phyloP scores from a whole-genome alignment of 768 basidiomycete species.

The Tulasnella sp. region DNA sequence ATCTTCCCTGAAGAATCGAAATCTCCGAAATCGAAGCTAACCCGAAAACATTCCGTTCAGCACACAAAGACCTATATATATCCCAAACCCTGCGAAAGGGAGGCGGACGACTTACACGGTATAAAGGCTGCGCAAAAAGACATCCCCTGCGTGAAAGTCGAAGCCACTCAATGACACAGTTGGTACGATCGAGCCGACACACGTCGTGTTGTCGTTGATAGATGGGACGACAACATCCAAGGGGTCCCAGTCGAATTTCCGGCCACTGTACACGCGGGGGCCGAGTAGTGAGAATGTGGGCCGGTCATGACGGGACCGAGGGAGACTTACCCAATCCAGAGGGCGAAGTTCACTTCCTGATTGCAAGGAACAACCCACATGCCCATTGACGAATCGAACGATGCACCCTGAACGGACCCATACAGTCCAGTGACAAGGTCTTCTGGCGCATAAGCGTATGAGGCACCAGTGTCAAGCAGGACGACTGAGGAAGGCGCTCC shows the following conservation, averaged over 20 bases:
- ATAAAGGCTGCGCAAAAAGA: constrained; percentile 74
- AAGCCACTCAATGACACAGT: constrained; percentile 54
- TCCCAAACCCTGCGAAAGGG: neutral
- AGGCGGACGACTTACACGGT: constrained; percentile 53
- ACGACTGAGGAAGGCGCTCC: constrained; percentile 54
- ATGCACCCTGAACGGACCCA: constrained; percentile 53
- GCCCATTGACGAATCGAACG: constrained; percentile 42
- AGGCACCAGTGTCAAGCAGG: constrained; percentile 73
- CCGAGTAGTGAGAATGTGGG: constrained; percentile 15
- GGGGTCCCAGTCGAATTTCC: constrained; percentile 70
- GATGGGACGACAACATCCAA: constrained; percentile 57
- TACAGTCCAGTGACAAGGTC: constrained; percentile 65
- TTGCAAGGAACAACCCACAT: constrained; percentile 71
- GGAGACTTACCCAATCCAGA: constrained; percentile 57
- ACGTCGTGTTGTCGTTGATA: constrained; percentile 39
- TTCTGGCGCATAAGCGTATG: constrained; percentile 70
- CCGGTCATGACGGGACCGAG: constrained; percentile 15
- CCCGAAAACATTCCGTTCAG: neutral
- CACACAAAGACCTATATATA: neutral
- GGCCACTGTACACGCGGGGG: constrained; percentile 46
- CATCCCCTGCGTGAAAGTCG: constrained; percentile 79
- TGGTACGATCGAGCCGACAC: constrained; percentile 71
- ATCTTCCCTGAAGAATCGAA: constrained; percentile 53
- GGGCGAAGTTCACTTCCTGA: constrained; percentile 65
- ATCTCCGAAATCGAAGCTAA: constrained; percentile 51